Evolutionary conservation across 2,329 filamentous ascomycete genomes (phyloP), one percentile per base, ranked within the genome.

Genomic region (Sarocladium brachiariae): DNA sequence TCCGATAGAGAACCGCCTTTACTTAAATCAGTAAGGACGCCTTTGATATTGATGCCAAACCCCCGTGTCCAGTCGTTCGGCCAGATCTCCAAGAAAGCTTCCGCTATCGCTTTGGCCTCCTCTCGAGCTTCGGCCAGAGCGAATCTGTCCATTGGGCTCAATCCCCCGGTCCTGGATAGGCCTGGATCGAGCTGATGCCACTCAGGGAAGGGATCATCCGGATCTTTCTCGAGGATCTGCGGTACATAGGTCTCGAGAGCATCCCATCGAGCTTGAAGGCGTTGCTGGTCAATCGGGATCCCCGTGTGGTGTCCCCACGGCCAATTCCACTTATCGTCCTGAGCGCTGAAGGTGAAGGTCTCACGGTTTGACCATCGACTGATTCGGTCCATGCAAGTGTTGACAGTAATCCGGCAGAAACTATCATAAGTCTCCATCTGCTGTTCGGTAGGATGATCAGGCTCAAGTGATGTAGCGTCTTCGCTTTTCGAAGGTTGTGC

Each of bases 71-170:
- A 33, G 30, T 48, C 45, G 25, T 27, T 23, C 19, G 45, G 25
- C 27, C 25, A 48, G 41, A 24, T 46, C 30, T 48, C 14, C 27
- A 48, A 48, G 16, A 48, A 34, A 19, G 45, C 25, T 34, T 34
- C 34, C 30, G 45, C 25, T 30, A 48, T 48, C 6, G 45, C 6
- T 48, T 4, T 27, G 30, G n/a, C 4, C 5, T 48, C 45, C 16
- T 34, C 27, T 35, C 30, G 45, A 48, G 25, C 45, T 48, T 48
- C 27, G 9, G 45, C 45, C 16, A 48, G 30, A 33, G 19, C 30
- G 45, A 18, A 48, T 48, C 8, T n/a, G 25, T 48, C 45, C 11
- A 48, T 48, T 11, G 45, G 45, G 45, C n/a, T 34, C 25, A 30
- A 30, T 30, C 27, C 13, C 13, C 7, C 7, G 27, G 27, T 30